A percentile compares a stretch with the other conserved stretches of the same genome.
phyloP scores from a whole-genome alignment of 2,329 filamentous ascomycete genomes.

The Cladosporium sp. region DNA sequence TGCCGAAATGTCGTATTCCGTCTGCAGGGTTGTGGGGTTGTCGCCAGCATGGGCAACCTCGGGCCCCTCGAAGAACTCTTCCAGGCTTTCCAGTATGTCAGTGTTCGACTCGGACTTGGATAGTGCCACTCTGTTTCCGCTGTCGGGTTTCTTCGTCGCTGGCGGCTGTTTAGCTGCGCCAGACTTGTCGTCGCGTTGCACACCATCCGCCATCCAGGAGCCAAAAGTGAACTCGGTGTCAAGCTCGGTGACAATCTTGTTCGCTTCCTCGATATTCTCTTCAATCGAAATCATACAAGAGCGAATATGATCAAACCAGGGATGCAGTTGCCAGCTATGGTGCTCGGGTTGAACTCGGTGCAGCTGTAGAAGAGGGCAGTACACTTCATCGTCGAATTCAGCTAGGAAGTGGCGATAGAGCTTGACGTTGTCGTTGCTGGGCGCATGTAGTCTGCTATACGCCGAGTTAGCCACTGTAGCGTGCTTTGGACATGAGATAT shows the following conservation, averaged over 20 bases:
- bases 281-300: neutral
- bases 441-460: conserved; percentile 12
- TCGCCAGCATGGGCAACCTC: neutral
- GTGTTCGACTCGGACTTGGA: neutral
- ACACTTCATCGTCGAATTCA: conserved; percentile 15
- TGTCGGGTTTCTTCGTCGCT: neutral
- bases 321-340: conserved; percentile 5
- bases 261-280: conserved; percentile 13
- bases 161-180: neutral
- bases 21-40: neutral
- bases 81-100: neutral
- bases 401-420: conserved; percentile 16
- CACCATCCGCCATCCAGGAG: neutral
- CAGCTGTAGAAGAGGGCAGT: conserved; percentile 8
- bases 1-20: conserved; percentile 9
- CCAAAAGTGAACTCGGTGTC: conserved; percentile 24
- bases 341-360: conserved; percentile 12
- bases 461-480: neutral
- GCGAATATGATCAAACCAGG: conserved; percentile 2
- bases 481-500: neutral
- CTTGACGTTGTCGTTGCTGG: conserved; percentile 11
- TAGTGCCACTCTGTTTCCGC: neutral
- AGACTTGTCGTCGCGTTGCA: neutral
- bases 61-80: neutral
- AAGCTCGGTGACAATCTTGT: conserved; percentile 23